phyloP scores from a whole-genome alignment of 371 early-diverging fungal genomes.

The Mucor ambiguus region DNA sequence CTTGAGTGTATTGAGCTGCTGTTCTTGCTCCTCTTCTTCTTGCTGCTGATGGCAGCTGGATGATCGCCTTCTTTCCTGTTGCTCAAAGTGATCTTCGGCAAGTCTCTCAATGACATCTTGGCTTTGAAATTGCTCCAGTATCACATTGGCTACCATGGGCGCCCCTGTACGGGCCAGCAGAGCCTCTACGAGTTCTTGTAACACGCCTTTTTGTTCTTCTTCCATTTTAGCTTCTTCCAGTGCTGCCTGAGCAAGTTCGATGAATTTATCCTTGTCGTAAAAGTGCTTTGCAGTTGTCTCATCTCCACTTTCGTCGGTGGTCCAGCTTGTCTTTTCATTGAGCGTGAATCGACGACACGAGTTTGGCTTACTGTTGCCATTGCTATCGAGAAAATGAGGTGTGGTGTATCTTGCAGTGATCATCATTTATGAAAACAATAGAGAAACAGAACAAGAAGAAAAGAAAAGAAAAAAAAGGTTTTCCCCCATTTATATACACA shows the following conservation, averaged over 20 bases:
- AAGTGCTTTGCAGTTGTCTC: constrained; percentile 5
- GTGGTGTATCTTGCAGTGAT: constrained; percentile 19
- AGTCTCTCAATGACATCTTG: constrained; percentile 44
- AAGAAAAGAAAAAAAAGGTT: background rate
- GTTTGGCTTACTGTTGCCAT: constrained; percentile 3
- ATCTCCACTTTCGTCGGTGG: constrained; percentile 28
- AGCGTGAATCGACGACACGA: constrained; percentile 20
- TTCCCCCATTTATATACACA: background rate
- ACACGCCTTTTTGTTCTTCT: constrained; percentile 41
- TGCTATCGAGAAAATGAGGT: background rate
- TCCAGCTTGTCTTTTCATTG: constrained; percentile 19
- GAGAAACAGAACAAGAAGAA: constrained; percentile 1
- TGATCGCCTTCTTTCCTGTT: constrained; percentile 14
- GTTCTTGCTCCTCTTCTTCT: background rate
- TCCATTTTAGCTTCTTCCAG: constrained; percentile 39
- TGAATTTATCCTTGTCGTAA: constrained; percentile 33
- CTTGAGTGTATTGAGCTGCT: constrained; percentile 6
- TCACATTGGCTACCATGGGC: constrained; percentile 31
- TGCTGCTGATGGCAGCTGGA: constrained; percentile 2
- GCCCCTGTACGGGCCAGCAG: constrained; percentile 37
- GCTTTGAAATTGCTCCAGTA: constrained; percentile 37
- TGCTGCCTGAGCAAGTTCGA: constrained; percentile 43
- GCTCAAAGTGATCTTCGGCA: constrained; percentile 32
- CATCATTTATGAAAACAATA: constrained; percentile 5
- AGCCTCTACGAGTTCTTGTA: constrained; percentile 39